Evolutionary conservation across 2,329 filamentous ascomycete species (phyloP), one percentile per base, ranked within the genome.

Genomic region (Thelonectria olida): DNA sequence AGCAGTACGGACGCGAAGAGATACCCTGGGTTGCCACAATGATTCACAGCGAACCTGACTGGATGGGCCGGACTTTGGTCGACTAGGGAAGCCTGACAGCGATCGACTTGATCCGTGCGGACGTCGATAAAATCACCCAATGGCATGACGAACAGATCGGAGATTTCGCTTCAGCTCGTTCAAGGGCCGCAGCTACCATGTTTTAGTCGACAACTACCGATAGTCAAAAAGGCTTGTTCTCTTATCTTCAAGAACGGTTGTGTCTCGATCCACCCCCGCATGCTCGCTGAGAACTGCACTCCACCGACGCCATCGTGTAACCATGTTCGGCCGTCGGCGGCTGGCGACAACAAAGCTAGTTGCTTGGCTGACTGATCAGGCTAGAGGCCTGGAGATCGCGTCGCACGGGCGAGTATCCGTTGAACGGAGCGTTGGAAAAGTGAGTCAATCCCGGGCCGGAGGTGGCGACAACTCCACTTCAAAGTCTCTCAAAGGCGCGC

Each of bases 21-120:
- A 79, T 84, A 47, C 93, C 93, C 1, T 97, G 93, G 94, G 92
- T 91, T 61, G 90, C 90, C 4, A 88, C 86, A 2, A 79, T 82
- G 70, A 72, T 71, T 2, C 84, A 94, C 71, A 59, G 63, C 0
- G 84, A 89, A 70, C 86, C 84, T 12, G 92, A 95, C 77, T 87
- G 86, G 80, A 80, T 73, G 66, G 85, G 85, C 1, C 68, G 69
- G 41, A 57, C 66, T 13, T 87, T 84, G 76, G 55, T 27, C 38
- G 54, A 20, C 54, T 70, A 57, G 25, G 44, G 47, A 48, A 44
- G 42, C 52, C 20, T 38, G 38, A 34, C 34, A 39, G 57, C 44
- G 39, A 60, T 60, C 38, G 23, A 23, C 42, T 23, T 27, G 54
- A 45, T 52, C 54, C 39, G 28, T 52, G 48, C 48, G 6, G 27